A percentile compares a stretch with the other conserved stretches of the same genome.
Conservation (phyloP, 768 basidiomycete species). For the Russula lepida region DNA sequence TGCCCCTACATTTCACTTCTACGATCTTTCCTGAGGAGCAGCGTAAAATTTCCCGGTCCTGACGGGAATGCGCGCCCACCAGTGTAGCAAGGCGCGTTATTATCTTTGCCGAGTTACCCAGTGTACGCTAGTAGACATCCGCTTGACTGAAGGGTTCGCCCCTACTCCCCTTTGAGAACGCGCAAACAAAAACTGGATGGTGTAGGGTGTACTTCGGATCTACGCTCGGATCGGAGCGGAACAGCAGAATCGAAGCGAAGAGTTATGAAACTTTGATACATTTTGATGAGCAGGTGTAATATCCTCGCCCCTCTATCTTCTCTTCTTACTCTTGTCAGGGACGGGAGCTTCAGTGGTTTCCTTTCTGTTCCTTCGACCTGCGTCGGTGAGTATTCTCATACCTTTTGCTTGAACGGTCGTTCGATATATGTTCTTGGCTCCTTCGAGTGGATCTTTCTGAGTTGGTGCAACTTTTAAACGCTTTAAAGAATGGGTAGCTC, state of each 20-base stretch:
- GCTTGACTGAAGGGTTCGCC: too few species aligned
- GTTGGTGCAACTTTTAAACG: not conserved
- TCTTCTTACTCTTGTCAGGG: not conserved
- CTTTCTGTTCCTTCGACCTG: not conserved
- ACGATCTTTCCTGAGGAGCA: not conserved
- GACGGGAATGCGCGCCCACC: not conserved
- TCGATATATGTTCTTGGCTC: not conserved
- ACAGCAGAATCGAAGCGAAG: too few species aligned
- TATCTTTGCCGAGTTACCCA: not conserved
- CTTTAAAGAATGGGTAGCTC: not conserved
- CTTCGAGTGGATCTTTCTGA: not conserved
- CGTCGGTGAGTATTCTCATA: not conserved
- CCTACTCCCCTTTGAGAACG: too few species aligned
- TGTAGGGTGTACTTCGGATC: too few species aligned
- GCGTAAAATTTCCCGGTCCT: not conserved
- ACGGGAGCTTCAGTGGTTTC: not conserved
- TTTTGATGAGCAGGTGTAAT: not conserved
- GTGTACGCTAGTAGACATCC: too few species aligned
- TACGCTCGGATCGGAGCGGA: too few species aligned
- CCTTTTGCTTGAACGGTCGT: not conserved
- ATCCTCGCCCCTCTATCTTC: not conserved
- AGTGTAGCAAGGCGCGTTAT: not conserved
- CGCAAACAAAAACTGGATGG: too few species aligned
- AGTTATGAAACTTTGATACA: not conserved
- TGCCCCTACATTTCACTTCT: not conserved